These are phyloP conservation scores for Prunus yedoensis DNA, from an alignment of 331 rosid species.

Conservation along the genomic window DNA sequence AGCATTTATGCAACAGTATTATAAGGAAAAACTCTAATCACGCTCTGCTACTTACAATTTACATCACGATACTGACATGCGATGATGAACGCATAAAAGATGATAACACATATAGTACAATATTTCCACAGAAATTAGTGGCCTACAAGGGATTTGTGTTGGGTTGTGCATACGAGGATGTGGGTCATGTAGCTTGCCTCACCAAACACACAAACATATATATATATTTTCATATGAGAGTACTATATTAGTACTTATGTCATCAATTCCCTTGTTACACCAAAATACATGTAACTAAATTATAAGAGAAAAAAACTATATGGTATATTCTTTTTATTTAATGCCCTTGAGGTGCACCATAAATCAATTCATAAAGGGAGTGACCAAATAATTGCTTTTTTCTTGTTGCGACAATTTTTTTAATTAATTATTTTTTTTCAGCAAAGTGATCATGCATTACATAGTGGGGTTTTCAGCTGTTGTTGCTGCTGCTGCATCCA, in stretches of 20 bases:
- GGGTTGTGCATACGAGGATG: neutral
- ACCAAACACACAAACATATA: too few relatives aligned
- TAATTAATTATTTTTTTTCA: conserved; percentile 20
- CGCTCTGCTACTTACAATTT: too few relatives aligned
- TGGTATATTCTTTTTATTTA: neutral
- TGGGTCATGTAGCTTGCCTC: too few relatives aligned
- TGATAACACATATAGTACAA: too few relatives aligned
- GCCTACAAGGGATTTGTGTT: neutral
- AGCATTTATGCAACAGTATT: too few relatives aligned
- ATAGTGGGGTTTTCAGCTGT: conserved; percentile 23
- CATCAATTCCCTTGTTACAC: neutral
- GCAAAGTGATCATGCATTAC: conserved; percentile 27
- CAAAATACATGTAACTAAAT: neutral
- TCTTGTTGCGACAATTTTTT: conserved; percentile 11
- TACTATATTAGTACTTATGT: neutral
- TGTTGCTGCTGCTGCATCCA: conserved; percentile 29
- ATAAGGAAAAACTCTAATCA: too few relatives aligned
- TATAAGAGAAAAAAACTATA: neutral
- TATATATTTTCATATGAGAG: neutral
- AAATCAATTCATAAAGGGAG: neutral
- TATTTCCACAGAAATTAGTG: too few relatives aligned
- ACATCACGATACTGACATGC: too few relatives aligned
- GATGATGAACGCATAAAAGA: too few relatives aligned
- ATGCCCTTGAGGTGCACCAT: neutral
- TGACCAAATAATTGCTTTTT: conserved; percentile 4